Conservation (phyloP, 176 grass and related monocot genomes). For the Paspalum vaginatum region DNA sequence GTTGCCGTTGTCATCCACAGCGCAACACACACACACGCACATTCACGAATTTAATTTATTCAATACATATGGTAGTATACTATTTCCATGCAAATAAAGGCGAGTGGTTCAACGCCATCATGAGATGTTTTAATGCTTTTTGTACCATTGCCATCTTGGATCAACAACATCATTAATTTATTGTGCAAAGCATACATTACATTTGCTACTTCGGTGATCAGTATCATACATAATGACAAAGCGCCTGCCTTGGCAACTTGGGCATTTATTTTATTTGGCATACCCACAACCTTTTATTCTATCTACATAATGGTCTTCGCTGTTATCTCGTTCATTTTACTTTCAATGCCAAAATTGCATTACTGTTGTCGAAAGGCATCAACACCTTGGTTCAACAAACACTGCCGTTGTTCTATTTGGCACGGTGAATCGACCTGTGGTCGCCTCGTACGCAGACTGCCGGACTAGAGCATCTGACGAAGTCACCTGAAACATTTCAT, state of each 20-base stretch:
- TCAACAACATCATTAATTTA: background rate
- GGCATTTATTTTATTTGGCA: slow-evolving; percentile 14
- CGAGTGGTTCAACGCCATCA: background rate
- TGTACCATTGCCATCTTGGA: background rate
- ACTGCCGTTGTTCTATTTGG: slow-evolving; percentile 65
- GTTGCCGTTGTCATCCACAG: background rate
- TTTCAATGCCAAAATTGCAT: background rate
- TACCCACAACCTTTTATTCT: background rate
- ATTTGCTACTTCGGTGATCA: background rate
- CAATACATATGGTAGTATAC: background rate
- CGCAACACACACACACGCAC: background rate
- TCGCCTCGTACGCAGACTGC: slow-evolving; percentile 47
- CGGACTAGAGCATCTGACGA: slow-evolving; percentile 64
- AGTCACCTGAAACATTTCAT: slow-evolving; percentile 54
- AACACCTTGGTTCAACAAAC: slow-evolving; percentile 59
- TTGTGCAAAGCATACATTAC: background rate
- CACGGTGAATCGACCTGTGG: slow-evolving; percentile 56
- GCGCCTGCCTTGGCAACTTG: background rate
- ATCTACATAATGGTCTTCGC: background rate
- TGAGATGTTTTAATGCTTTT: background rate
- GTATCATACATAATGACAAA: background rate
- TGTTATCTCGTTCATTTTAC: slow-evolving; percentile 15
- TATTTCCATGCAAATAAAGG: background rate
- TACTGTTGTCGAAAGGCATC: background rate
- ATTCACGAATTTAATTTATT: background rate